These are phyloP conservation scores for Calonectria honghensis DNA, from an alignment of 2,329 filamentous ascomycete genomes.

Conservation along the genomic window DNA sequence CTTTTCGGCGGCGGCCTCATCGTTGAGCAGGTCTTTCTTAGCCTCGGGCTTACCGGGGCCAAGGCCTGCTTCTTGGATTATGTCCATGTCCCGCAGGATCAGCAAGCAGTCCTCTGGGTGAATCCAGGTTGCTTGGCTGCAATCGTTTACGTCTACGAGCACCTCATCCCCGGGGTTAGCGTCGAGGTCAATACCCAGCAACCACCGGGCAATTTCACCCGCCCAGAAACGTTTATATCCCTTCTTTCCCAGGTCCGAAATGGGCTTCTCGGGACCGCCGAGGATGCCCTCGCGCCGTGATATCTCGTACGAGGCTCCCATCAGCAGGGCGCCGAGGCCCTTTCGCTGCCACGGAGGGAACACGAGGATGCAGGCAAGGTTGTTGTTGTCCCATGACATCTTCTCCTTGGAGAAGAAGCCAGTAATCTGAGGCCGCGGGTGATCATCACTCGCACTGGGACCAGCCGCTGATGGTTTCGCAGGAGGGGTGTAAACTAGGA, in stretches of 20 bases:
- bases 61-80: constrained; percentile 76
- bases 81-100: constrained; percentile 86
- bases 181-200: constrained; percentile 68
- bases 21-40: constrained; percentile 23
- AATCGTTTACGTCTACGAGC: constrained; percentile 80
- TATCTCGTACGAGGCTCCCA: constrained; percentile 95
- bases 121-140: constrained; percentile 89
- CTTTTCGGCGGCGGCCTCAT: constrained; percentile 50
- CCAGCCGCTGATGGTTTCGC: constrained; percentile 46
- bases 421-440: constrained; percentile 75
- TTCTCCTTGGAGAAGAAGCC: constrained; percentile 99
- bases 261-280: constrained; percentile 94
- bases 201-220: constrained; percentile 85
- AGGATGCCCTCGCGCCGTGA: constrained; percentile 88
- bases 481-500: constrained; percentile 83
- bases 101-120: constrained; percentile 87
- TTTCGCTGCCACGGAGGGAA: constrained; percentile 97
- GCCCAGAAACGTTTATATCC: constrained; percentile 93
- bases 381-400: constrained; percentile 99
- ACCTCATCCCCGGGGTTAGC: constrained; percentile 59
- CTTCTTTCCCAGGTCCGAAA: constrained; percentile 88
- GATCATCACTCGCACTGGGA: constrained; percentile 30
- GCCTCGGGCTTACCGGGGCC: constrained; percentile 62
- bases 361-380: constrained; percentile 94
- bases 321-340: constrained; percentile 90